Base-by-base conservation (phyloP, 2,329 filamentous ascomycete species). In the Incumbomyces delicatus region DNA sequence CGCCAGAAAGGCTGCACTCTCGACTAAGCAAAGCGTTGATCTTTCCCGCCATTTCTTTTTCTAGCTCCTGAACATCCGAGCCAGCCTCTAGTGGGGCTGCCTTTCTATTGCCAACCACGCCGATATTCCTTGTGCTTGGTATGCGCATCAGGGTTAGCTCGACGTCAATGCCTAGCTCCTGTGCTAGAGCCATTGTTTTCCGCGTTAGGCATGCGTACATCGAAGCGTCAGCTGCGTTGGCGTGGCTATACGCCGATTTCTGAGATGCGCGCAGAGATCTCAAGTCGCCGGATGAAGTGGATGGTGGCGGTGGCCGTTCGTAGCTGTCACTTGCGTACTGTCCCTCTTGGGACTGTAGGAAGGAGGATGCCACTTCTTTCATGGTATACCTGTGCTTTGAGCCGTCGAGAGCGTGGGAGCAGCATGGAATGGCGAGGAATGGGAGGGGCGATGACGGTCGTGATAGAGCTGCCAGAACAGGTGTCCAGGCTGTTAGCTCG, bases 401-500 rank as follows among this genome's bases (percentile, higher is more conserved):
- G 1, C 92, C 92, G 1, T 81, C 79, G 2, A 98, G 78, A 49
- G 84, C 77, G 67, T 96, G 88, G 53, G 87, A 94, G 68, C 92
- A 98, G 69, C 92, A 98, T 1, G 92, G 92, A 37, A 98, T 95
- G 56, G 86, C 85, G 51, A 98, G 79, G 64, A 95, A 98, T 0
- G 88, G 84, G 10, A 83, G 84, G 2, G 77, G 68, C 0, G 83
- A 88, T 13, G 48, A 46, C 0, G 63, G 63, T 44, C 54, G 59
- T 2, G 68, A 60, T 1, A 87, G 69, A 6, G 79, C 77, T 1
- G 87, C 89, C 34, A 98, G 77, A 14, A 96, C 75, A 0, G 92
- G 92, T 0, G 92, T 96, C 92, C 92, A 98, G 0, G 87, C 80
- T 0, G 92, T 98, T 12, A 98, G 75, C 66, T 98, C 89, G 61